phyloP scores from a whole-genome alignment of 225 moss, liverwort and hornwort genomes.

The Polytrichum commune region DNA sequence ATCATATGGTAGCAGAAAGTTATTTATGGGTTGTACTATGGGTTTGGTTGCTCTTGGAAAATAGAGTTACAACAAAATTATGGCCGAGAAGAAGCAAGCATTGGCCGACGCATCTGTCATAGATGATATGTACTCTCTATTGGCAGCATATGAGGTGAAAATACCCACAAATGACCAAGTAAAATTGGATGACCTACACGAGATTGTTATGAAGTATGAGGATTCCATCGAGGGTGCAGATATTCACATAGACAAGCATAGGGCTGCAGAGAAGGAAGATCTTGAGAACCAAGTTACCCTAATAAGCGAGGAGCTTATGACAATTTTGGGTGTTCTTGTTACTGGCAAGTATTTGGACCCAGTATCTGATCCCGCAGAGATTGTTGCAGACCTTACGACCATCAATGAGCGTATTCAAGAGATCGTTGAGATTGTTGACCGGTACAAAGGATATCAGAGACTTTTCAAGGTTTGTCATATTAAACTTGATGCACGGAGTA shows the following conservation, averaged over 20 bases:
- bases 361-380: constrained; percentile 51
- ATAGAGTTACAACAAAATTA: constrained; percentile 70
- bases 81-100: constrained; percentile 68
- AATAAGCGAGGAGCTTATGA: constrained; percentile 73
- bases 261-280: constrained; percentile 64
- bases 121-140: constrained; percentile 84
- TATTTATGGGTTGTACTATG: too few species aligned
- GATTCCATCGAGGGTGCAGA: constrained; percentile 83
- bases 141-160: constrained; percentile 85
- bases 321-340: constrained; percentile 61
- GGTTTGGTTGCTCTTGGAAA: background rate
- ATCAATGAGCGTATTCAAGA: constrained; percentile 62
- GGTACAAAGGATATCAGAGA: constrained; percentile 78
- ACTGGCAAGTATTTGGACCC: constrained; percentile 57
- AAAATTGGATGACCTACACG: constrained; percentile 82
- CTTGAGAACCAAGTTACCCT: constrained; percentile 55
- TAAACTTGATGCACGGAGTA: too few species aligned
- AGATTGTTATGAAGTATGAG: constrained; percentile 71
- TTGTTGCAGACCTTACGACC: constrained; percentile 51
- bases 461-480: constrained; percentile 63
- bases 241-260: constrained; percentile 36
- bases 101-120: constrained; percentile 58
- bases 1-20: too few species aligned
- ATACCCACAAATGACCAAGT: constrained; percentile 86
- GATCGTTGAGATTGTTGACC: constrained; percentile 50